phyloP scores from a whole-genome alignment of 305 asterid species.

The Fraxinus velutina region DNA sequence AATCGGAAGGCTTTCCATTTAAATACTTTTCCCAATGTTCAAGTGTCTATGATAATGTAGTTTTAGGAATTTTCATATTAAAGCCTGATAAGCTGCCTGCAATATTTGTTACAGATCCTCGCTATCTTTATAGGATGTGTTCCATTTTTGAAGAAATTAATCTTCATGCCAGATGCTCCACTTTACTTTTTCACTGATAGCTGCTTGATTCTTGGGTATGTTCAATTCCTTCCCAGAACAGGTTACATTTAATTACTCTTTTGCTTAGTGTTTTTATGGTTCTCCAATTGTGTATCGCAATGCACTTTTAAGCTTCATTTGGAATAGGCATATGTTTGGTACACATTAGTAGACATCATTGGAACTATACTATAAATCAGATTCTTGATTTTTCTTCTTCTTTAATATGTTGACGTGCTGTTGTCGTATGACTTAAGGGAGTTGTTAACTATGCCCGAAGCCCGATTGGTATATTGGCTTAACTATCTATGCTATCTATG shows the following conservation, averaged over 20 bases:
- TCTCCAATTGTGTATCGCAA: not conserved
- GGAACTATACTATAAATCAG: not conserved
- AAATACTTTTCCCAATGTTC: constrained; percentile 6
- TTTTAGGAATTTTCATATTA: constrained; percentile 1
- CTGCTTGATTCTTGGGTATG: constrained; percentile 98
- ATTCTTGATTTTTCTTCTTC: not conserved
- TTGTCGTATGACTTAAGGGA: not conserved
- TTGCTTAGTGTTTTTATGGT: not conserved
- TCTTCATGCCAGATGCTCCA: constrained; percentile 89
- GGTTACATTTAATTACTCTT: constrained; percentile 19
- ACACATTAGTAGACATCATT: not conserved
- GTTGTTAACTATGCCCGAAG: not conserved
- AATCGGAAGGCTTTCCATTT: not conserved
- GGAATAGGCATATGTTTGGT: not conserved
- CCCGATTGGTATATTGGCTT: not conserved
- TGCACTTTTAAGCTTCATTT: not conserved
- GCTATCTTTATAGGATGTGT: constrained; percentile 86
- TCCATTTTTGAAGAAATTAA: constrained; percentile 68
- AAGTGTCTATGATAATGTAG: not conserved
- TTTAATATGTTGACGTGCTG: not conserved
- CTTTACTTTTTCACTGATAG: constrained; percentile 96
- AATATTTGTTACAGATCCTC: constrained; percentile 53
- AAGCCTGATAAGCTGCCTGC: constrained; percentile 10
- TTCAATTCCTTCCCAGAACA: constrained; percentile 25
- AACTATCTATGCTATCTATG: not conserved